Evolutionary conservation across 2,329 filamentous ascomycete genomes (phyloP).

Genomic region (Trichoderma endophyticum): DNA sequence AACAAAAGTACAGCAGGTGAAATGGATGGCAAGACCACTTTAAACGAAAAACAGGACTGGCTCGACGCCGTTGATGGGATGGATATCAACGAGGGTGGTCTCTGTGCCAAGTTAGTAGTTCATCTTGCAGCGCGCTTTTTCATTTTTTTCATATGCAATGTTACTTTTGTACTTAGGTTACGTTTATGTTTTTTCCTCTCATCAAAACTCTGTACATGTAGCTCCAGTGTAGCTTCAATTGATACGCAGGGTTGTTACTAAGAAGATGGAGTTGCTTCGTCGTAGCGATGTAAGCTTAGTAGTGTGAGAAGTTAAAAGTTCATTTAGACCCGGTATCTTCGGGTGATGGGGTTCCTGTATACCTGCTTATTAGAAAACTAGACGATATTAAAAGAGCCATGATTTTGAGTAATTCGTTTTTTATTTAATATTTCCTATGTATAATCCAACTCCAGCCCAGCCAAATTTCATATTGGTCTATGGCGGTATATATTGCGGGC

Average conservation of each 20-base stretch:
- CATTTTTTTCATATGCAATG: constrained; percentile 22
- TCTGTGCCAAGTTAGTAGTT: neutral
- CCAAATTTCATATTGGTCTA: neutral
- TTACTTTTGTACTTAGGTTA: constrained; percentile 15
- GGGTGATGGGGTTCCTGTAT: neutral
- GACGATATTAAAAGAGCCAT: neutral
- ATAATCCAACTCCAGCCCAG: constrained; percentile 5
- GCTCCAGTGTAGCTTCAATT: neutral
- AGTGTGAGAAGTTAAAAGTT: neutral
- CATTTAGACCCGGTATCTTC: neutral
- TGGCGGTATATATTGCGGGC: neutral
- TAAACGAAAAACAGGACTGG: neutral
- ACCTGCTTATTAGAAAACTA: neutral
- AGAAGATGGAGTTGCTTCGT: neutral
- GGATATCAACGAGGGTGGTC: neutral
- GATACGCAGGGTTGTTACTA: neutral
- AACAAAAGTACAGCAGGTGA: neutral
- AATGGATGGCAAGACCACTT: neutral
- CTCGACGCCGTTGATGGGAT: neutral
- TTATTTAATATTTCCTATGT: neutral
- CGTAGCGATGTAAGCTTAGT: neutral
- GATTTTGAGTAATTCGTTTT: neutral
- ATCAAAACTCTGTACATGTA: neutral
- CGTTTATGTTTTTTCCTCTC: neutral
- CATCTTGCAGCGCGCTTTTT: constrained; percentile 19